Evolutionary conservation across 805 yeast genomes (phyloP), one percentile per base, ranked within the genome.

Genomic region (Kuraishia piskuri): DNA sequence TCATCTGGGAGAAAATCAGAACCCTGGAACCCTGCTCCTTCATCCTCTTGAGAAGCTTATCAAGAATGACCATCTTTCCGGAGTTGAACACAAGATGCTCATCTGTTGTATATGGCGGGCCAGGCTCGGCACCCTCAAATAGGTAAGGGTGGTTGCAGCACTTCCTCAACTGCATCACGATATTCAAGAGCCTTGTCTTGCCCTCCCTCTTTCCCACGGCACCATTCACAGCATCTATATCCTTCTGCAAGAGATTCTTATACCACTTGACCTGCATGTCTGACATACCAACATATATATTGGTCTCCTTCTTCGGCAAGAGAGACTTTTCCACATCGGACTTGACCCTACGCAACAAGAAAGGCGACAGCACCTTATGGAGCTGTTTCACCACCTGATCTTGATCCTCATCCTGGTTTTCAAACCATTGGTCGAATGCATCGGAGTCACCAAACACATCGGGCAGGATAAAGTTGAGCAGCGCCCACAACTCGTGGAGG

Each of bases 191-290:
- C 54, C 98, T 77, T 0, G 97, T 90, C 64, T 92, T 92, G 6
- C 92, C 90, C 66, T 92, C 98, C 54, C 96, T 77, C 68, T 90
- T 90, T 1, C 96, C 96, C n/a, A 87, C 86, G 2, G 86, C 83
- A 17, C 90, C 92, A 66, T 87, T 87, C 9, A 87, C 91, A 0
- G 94, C 94, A 70, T 87, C 92, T 44, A 87, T 78, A 65, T 87
- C 94, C 63, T 86, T 86, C 63, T 86, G 92, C 57, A 87, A 68
- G 52, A 87, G 77, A 63, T 83, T 83, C 62, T 84, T 85, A 65
- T 87, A 87, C 90, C 92, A 85, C 59, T 73, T 79, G 58, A 77
- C 78, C 67, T 87, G 95, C 90, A 87, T 84, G 19, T 79, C 79
- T 1, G 86, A 74, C 89, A 87, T 84, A 36, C 83, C 82, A 49